Evolutionary conservation across 1,139 yeast species (phyloP).

Genomic region (Yarrowia galli): DNA sequence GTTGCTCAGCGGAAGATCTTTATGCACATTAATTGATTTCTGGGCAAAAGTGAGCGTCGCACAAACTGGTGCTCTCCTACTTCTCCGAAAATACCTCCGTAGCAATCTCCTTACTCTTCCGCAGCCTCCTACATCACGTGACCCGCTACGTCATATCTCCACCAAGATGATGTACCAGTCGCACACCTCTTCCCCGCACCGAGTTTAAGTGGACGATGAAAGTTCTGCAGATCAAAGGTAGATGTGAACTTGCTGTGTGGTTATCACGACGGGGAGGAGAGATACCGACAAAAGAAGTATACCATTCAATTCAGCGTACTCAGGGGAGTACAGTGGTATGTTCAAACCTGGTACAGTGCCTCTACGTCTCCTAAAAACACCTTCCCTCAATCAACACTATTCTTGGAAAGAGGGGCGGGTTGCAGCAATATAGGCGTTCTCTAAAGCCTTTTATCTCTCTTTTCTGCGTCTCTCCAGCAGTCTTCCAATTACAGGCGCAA

Average conservation of each 20-base stretch:
- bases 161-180: background rate
- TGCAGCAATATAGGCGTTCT: constrained; percentile 1
- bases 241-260: background rate
- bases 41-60: too few relatives aligned
- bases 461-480: background rate
- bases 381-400: too few relatives aligned
- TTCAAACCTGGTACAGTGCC: too few relatives aligned
- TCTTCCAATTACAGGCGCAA: background rate
- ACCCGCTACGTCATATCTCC: constrained; percentile 7
- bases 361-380: too few relatives aligned
- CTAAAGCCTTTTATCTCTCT: background rate
- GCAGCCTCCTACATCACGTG: background rate
- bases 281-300: background rate
- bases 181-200: constrained; percentile 34
- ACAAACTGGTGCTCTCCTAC: too few relatives aligned
- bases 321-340: background rate
- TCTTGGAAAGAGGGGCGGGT: background rate
- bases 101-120: too few relatives aligned
- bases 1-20: too few relatives aligned
- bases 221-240: constrained; percentile 26
- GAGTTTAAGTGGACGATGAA: constrained; percentile 22
- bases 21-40: too few relatives aligned
- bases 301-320: background rate
- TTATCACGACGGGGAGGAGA: background rate
- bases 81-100: background rate